Evolutionary conservation across 257 asterid species (phyloP).

Genomic region (Verbena officinalis): DNA sequence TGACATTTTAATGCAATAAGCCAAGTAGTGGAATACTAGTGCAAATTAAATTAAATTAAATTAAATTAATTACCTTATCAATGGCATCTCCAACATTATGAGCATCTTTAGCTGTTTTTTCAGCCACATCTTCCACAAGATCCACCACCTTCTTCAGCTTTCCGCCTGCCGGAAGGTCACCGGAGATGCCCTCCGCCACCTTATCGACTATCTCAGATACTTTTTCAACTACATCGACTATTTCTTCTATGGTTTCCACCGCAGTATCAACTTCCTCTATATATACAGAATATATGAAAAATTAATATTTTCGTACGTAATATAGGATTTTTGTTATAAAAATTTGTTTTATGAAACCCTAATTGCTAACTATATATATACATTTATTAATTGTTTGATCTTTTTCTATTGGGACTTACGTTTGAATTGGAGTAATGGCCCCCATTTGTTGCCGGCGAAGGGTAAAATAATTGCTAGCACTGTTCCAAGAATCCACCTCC

Average conservation of each 20-base stretch:
- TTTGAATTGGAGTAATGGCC: slow-evolving; percentile 37
- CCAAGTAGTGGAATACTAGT: background rate
- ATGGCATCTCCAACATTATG: slow-evolving; percentile 51
- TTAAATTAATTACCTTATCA: slow-evolving; percentile 50
- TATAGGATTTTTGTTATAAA: background rate
- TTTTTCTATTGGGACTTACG: slow-evolving; percentile 23
- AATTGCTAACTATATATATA: background rate
- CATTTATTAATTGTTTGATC: background rate
- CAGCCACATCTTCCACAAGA: slow-evolving; percentile 56
- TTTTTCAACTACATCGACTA: slow-evolving; percentile 57
- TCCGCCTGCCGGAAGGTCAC: slow-evolving; percentile 51
- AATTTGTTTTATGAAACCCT: too few relatives aligned
- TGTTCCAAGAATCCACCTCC: slow-evolving; percentile 51
- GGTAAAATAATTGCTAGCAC: slow-evolving; percentile 37
- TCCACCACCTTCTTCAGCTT: slow-evolving; percentile 43
- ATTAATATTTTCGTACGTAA: background rate
- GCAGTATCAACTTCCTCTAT: slow-evolving; percentile 57
- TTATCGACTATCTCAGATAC: slow-evolving; percentile 58
- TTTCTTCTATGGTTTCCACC: slow-evolving; percentile 60
- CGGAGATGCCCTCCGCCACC: slow-evolving; percentile 59
- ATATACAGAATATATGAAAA: background rate
- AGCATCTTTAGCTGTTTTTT: slow-evolving; percentile 51
- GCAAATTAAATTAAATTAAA: background rate
- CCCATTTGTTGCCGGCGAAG: slow-evolving; percentile 43
- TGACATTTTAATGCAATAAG: slow-evolving; percentile 10